Evolutionary conservation across 2,329 filamentous ascomycete genomes (phyloP), one percentile per base, ranked within the genome.

Genomic region (Fusarium sp.): DNA sequence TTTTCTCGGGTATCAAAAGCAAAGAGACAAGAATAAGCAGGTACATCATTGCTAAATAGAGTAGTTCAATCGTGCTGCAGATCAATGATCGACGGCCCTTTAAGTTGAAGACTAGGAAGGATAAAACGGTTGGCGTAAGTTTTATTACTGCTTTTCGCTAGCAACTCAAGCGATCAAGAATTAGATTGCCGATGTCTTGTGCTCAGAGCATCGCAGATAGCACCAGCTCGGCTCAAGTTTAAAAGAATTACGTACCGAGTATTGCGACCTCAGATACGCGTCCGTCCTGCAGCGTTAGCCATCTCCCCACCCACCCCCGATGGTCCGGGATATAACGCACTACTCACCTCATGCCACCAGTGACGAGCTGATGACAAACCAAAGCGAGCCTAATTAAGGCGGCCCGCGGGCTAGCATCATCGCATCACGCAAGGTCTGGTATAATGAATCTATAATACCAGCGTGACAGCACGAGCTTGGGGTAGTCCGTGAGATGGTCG

Each of bases 321-420:
- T 63, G 57, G 47, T 53, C 69, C 69, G 68, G 54, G 56, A 60
- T 50, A 38, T 28, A 50, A 23, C 26, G 48, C 49, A 52, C 24
- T 43, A 24, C 24, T 28, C 29, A 26, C 42, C 24, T 28, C 29
- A 26, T 53, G 24, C 61, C 61, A 69, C 57, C 58, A 54, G 39
- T 61, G 24, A 72, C 56, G 33, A 73, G 63, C 58, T 71, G 66
- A 48, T 64, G 64, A 55, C 44, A 56, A 47, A 42, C 24, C 53
- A 56, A 49, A 52, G 46, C 44, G 38, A 56, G 48, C 66, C 54
- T 35, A 35, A 10, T 35, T 65, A 42, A 64, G 56, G 63, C 73
- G 71, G 69, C 57, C 73, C 69, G 69, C 60, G 59, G 53, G 50
- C 53, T 71, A 71, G 68, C 48, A 70, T 23, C 53, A 56, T 56